Percentiles rank a stretch among this genome's conserved stretches.
phyloP scores from a whole-genome alignment of 2,329 filamentous ascomycete species.

The Colletotrichum tropicicola region DNA sequence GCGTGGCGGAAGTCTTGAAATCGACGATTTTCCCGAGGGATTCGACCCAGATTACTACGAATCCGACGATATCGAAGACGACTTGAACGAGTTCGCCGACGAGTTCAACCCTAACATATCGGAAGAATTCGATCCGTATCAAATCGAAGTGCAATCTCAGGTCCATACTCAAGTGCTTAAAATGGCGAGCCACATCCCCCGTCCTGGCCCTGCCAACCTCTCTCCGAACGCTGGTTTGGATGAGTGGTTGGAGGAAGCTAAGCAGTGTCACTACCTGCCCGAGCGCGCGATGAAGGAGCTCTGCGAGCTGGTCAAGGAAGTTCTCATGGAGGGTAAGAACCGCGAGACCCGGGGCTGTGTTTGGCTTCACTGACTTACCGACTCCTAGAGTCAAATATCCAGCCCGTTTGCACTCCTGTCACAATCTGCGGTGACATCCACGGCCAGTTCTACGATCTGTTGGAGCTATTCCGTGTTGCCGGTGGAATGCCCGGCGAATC shows the following conservation, averaged over 20 bases:
- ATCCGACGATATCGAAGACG: constrained; percentile 21
- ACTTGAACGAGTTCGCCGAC: background rate
- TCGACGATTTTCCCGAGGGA: constrained; percentile 14
- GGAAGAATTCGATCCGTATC: constrained; percentile 11
- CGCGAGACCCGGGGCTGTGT: background rate
- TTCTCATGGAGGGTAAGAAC: constrained; percentile 88
- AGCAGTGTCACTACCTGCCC: constrained; percentile 96
- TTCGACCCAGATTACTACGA: constrained; percentile 25
- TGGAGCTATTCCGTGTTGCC: constrained; percentile 95
- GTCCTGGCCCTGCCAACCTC: constrained; percentile 89
- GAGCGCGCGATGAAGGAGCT: constrained; percentile 98
- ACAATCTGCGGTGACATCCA: constrained; percentile 99
- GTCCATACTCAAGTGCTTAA: constrained; percentile 31
- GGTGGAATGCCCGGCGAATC: constrained; percentile 94
- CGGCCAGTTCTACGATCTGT: constrained; percentile 97
- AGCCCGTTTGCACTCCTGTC: constrained; percentile 95
- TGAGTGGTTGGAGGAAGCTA: constrained; percentile 96
- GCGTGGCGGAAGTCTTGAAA: constrained; percentile 10
- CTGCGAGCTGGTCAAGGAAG: constrained; percentile 98
- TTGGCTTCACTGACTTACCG: constrained; percentile 6
- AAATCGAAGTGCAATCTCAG: constrained; percentile 1
- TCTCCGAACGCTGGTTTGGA: constrained; percentile 86
- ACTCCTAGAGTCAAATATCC: constrained; percentile 91
- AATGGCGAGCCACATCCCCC: constrained; percentile 70
- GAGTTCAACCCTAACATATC: constrained; percentile 20